Conservation (phyloP, 495 filamentous ascomycete species). For the Hypoxylon crocopeplum region DNA sequence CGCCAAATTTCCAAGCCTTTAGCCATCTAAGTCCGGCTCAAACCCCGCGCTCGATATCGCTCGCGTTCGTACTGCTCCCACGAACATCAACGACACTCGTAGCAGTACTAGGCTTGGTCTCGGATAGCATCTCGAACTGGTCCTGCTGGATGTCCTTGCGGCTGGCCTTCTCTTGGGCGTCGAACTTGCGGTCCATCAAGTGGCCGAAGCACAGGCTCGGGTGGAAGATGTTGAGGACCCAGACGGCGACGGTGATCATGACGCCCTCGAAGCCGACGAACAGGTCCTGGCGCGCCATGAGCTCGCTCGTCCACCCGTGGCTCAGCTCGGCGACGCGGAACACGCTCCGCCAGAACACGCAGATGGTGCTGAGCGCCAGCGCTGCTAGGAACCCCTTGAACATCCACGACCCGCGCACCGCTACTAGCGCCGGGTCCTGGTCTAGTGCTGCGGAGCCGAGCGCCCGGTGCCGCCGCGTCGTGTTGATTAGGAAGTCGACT, state of each 20-base stretch:
- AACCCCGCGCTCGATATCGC: slow-evolving; percentile 15
- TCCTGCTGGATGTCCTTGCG: no score
- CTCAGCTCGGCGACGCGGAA: slow-evolving; percentile 71
- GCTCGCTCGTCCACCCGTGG: slow-evolving; percentile 63
- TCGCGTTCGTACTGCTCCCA: background rate
- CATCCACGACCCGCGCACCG: slow-evolving; percentile 34
- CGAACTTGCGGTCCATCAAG: slow-evolving; percentile 19
- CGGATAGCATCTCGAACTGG: slow-evolving; percentile 15
- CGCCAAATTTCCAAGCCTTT: background rate
- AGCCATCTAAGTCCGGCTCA: background rate
- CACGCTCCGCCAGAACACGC: slow-evolving; percentile 67
- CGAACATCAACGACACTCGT: slow-evolving; percentile 1
- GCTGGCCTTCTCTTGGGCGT: background rate
- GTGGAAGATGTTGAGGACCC: slow-evolving; percentile 65
- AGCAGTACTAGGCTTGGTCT: slow-evolving; percentile 20
- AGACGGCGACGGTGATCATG: slow-evolving; percentile 68
- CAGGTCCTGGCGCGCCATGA: slow-evolving; percentile 65
- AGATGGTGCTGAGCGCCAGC: slow-evolving; percentile 58
- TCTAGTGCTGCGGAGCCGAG: slow-evolving; percentile 37
- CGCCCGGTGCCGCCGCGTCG: slow-evolving; percentile 30
- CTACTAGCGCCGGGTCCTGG: slow-evolving; percentile 27
- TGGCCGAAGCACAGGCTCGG: slow-evolving; percentile 60
- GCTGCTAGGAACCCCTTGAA: slow-evolving; percentile 51
- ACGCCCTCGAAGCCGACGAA: slow-evolving; percentile 76
- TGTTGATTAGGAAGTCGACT: slow-evolving; percentile 51